Conservation (phyloP, 768 basidiomycete species). For the Lentinula aciculospora region DNA sequence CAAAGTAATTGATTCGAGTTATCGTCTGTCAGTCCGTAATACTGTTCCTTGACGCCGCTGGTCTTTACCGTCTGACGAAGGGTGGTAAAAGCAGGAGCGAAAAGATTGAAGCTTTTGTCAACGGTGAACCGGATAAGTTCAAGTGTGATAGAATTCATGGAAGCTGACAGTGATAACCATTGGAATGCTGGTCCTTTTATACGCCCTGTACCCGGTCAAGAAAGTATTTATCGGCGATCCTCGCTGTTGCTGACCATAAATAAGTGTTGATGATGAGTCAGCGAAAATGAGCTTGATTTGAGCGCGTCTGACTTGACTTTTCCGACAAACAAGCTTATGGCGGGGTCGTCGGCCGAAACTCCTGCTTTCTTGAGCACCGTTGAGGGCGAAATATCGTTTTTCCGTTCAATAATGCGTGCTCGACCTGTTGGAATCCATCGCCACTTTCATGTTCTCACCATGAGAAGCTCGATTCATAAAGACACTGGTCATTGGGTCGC, state of each 20-base stretch:
- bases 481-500: slow-evolving; percentile 61
- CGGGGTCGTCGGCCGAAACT: slow-evolving; percentile 3
- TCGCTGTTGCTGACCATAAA: background rate
- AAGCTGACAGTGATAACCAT: background rate
- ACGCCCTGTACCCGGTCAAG: background rate
- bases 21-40: slow-evolving; percentile 14
- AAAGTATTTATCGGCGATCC: background rate
- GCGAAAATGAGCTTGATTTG: background rate
- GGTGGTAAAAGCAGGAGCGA: slow-evolving; percentile 7
- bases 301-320: background rate
- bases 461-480: slow-evolving; percentile 64
- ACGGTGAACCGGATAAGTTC: slow-evolving; percentile 14
- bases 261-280: background rate
- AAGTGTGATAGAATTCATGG: slow-evolving; percentile 16
- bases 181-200: background rate
- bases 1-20: slow-evolving; percentile 11
- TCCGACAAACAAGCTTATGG: background rate
- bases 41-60: slow-evolving; percentile 17
- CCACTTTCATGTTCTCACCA: slow-evolving; percentile 75
- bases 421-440: slow-evolving; percentile 81
- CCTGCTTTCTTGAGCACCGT: slow-evolving; percentile 57
- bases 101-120: slow-evolving; percentile 10
- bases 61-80: slow-evolving; percentile 11
- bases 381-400: slow-evolving; percentile 82
- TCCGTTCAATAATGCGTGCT: slow-evolving; percentile 74